Percentiles rank a stretch among this genome's conserved stretches.
Conservation (phyloP, 352 stramenopile species). For the Pythium graminicola region DNA sequence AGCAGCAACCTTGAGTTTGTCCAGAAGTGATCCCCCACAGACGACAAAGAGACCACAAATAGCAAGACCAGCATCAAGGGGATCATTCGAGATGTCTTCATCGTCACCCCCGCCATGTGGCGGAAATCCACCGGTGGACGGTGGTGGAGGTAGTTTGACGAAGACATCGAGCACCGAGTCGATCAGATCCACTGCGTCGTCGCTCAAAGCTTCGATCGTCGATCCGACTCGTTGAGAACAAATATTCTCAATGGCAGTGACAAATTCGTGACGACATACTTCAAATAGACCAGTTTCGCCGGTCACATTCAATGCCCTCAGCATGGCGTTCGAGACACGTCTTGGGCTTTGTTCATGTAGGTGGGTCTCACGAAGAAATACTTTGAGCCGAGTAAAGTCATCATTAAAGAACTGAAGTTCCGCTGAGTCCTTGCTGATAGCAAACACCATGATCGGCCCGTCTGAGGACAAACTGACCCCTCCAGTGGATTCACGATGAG, state of each 20-base stretch:
- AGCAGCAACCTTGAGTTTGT: slow-evolving; percentile 25
- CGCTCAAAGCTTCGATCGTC: slow-evolving; percentile 22
- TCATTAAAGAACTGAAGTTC: slow-evolving; percentile 83
- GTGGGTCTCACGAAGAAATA: slow-evolving; percentile 62
- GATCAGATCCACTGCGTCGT: slow-evolving; percentile 58
- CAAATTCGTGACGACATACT: slow-evolving; percentile 40
- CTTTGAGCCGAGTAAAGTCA: slow-evolving; percentile 55
- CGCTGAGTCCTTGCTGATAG: slow-evolving; percentile 50
- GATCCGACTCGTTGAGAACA: slow-evolving; percentile 19
- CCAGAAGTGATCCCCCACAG: slow-evolving; percentile 48
- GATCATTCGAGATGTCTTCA: slow-evolving; percentile 42
- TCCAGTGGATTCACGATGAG: slow-evolving; percentile 34
- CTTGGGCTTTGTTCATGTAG: slow-evolving; percentile 41
- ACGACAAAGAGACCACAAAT: slow-evolving; percentile 65
- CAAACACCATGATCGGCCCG: slow-evolving; percentile 78
- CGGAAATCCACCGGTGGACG: slow-evolving; percentile 8
- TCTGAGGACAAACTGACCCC: slow-evolving; percentile 56
- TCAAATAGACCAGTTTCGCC: slow-evolving; percentile 17
- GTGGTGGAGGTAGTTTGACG: slow-evolving; percentile 38
- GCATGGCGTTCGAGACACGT: slow-evolving; percentile 20
- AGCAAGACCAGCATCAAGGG: slow-evolving; percentile 41
- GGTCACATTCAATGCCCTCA: slow-evolving; percentile 28
- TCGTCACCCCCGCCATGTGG: slow-evolving; percentile 23
- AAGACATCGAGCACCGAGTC: slow-evolving; percentile 62
- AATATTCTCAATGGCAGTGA: slow-evolving; percentile 43